Evolutionary conservation across 768 basidiomycete species (phyloP).

Genomic region (Piloderma croceum): DNA sequence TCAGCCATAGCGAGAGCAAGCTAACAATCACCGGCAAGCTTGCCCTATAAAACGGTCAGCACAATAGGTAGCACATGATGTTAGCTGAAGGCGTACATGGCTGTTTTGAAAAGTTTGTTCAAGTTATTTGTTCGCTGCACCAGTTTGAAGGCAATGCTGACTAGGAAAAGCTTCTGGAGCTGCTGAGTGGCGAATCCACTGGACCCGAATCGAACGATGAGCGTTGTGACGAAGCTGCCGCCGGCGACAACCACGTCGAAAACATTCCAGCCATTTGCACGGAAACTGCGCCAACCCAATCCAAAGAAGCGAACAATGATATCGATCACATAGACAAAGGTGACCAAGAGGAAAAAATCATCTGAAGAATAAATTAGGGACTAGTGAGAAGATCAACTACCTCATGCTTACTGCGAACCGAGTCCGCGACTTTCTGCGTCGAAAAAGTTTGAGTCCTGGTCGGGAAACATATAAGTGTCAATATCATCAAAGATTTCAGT

Average conservation of each 20-base stretch:
- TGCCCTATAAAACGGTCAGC: slow-evolving; percentile 42
- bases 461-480: slow-evolving; percentile 6
- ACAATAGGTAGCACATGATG: not conserved
- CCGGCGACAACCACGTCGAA: slow-evolving; percentile 79
- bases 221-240: slow-evolving; percentile 80
- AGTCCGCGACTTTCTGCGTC: slow-evolving; percentile 41
- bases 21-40: slow-evolving; percentile 83
- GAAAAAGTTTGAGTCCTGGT: slow-evolving; percentile 77
- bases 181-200: slow-evolving; percentile 53
- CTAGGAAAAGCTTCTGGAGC: slow-evolving; percentile 86
- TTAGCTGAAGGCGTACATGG: slow-evolving; percentile 47
- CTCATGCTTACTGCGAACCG: slow-evolving; percentile 50
- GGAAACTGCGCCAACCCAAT: slow-evolving; percentile 78
- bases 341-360: slow-evolving; percentile 69
- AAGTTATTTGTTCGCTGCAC: slow-evolving; percentile 82
- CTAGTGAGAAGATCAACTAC: not conserved
- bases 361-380: slow-evolving; percentile 36
- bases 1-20: slow-evolving; percentile 81
- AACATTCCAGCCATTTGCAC: slow-evolving; percentile 90
- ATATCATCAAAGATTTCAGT: not conserved
- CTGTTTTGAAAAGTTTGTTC: slow-evolving; percentile 96
- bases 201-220: slow-evolving; percentile 55
- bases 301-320: slow-evolving; percentile 74
- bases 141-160: slow-evolving; percentile 90
- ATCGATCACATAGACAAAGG: slow-evolving; percentile 70